phyloP scores from a whole-genome alignment of 2,329 filamentous ascomycete genomes.

The Clarireedia monteithiana region DNA sequence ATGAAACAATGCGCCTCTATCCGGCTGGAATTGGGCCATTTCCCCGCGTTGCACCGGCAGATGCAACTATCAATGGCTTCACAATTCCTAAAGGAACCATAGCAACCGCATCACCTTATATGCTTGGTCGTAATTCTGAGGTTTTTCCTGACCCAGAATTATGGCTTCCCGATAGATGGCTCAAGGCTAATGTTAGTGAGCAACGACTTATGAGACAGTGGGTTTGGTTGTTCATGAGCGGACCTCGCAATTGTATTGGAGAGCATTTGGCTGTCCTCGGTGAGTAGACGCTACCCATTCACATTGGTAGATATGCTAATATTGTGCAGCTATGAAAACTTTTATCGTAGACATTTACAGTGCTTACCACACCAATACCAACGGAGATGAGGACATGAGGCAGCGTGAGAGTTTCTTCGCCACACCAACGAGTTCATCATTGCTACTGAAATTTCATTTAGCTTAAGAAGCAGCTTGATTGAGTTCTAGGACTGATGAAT shows the following conservation, averaged over 20 bases:
- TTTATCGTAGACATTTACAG: neutral
- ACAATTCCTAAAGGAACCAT: constrained; percentile 9
- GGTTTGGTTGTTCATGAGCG: constrained; percentile 60
- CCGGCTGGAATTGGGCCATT: constrained; percentile 45
- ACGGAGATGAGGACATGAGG: neutral
- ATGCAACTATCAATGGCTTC: constrained; percentile 20
- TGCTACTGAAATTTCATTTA: neutral
- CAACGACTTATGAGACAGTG: constrained; percentile 39
- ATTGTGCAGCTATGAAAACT: neutral
- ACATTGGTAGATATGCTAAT: neutral
- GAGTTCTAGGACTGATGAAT: too few relatives aligned
- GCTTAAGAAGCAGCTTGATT: too few relatives aligned
- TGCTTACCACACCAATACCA: neutral
- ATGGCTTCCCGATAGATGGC: constrained; percentile 39
- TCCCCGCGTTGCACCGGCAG: constrained; percentile 30
- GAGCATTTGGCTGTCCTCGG: constrained; percentile 53
- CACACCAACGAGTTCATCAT: neutral
- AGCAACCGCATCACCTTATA: constrained; percentile 10
- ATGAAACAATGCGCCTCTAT: constrained; percentile 48
- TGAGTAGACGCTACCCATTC: constrained; percentile 23
- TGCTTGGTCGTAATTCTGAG: constrained; percentile 3
- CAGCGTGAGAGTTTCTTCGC: constrained; percentile 2
- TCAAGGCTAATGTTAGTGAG: constrained; percentile 32
- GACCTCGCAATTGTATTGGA: constrained; percentile 58
- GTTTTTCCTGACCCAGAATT: constrained; percentile 40